Evolutionary conservation across 2,329 filamentous ascomycete species (phyloP).

Genomic region (Penicillium rolfsii): DNA sequence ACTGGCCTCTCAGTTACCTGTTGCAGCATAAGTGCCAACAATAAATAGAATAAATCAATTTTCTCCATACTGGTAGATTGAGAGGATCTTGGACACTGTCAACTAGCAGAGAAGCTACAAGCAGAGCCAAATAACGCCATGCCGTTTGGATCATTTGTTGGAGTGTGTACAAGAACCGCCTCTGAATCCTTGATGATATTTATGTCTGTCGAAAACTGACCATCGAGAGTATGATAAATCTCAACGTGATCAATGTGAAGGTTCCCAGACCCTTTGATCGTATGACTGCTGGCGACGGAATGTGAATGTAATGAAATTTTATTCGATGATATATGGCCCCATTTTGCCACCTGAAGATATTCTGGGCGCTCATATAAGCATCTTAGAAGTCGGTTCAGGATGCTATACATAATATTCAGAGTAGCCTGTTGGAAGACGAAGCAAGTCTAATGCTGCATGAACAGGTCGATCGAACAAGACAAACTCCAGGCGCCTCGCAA

Average conservation of each 20-base stretch:
- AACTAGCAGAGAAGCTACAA: neutral
- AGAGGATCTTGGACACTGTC: neutral
- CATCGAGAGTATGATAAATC: neutral
- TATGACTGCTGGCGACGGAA: neutral
- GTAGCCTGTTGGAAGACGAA: neutral
- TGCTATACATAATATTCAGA: neutral
- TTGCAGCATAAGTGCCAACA: neutral
- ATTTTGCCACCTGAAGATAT: no score
- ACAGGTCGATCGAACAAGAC: neutral
- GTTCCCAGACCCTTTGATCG: neutral
- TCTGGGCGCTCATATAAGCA: no score
- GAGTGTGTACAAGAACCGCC: neutral
- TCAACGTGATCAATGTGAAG: neutral
- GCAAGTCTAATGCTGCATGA: neutral
- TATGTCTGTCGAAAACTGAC: neutral
- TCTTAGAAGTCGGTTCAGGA: neutral
- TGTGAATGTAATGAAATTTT: neutral
- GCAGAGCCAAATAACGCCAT: neutral
- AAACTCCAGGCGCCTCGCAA: neutral
- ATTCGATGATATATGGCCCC: neutral
- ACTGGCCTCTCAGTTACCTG: neutral
- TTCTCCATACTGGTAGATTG: neutral
- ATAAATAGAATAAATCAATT: neutral
- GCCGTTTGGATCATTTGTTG: neutral
- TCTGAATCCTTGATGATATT: neutral